Evolutionary conservation across 108 stramenopile genomes (phyloP), one percentile per base, ranked within the genome.

Genomic region (Stephanodiscus triporus): DNA sequence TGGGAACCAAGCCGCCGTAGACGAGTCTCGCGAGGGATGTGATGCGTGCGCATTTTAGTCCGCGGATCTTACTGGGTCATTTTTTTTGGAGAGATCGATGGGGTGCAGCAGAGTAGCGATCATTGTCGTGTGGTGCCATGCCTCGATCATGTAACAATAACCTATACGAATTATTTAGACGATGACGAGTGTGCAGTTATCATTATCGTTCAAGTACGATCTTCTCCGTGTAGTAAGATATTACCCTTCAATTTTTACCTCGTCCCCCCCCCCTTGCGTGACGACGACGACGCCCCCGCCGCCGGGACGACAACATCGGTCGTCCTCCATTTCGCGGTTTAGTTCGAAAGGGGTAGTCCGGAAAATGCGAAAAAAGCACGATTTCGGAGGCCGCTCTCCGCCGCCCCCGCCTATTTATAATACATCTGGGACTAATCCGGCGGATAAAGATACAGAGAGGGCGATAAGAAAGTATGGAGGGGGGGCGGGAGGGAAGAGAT

Each of bases 191-290:
- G 23, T 27, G 2, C 24, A 6, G 4, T 54, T 1, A 0, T 19
- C 17, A 11, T 4, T 13, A 59, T 11, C n/a, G 36, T 38, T 60
- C 20, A 60, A 3, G 16, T 2, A 23, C 19, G 58, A 53, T 45
- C 37, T 19, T 58, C 70, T 16, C 48, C 65, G 38, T 68, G 58
- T 79, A 79, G 56, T 68, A 79, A 24, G 78, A 79, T 27, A 79
- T 73, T 0, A 79, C 45, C 66, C 40, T 55, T 36, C 66, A 27
- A 40, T 79, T 79, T 37, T 78, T 72, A 56, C 72, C 70, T 66
- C 77, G 63, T 49, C n/a, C n/a, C n/a, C n/a, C n/a, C n/a, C n/a
- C n/a, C n/a, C n/a, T n/a, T n/a, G n/a, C n/a, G n/a, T n/a, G n/a
- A n/a, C n/a, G n/a, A n/a, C n/a, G n/a, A n/a, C n/a, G n/a, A n/a